Evolutionary conservation across 352 stramenopile genomes (phyloP).

Genomic region (Phytophthora gonapodyides): DNA sequence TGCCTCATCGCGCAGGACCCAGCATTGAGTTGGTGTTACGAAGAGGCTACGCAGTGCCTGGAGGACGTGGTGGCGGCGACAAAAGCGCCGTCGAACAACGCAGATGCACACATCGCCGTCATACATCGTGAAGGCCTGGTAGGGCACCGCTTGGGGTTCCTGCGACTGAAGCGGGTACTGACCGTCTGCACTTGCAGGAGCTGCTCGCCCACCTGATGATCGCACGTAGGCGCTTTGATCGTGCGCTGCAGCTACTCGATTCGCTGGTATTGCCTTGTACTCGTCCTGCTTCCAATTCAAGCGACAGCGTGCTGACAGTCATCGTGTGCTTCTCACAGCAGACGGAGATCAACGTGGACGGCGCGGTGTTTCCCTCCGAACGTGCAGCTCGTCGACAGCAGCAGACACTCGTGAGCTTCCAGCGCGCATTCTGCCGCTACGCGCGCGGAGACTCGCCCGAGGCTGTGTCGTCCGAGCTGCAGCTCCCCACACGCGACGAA

Average conservation of each 20-base stretch:
- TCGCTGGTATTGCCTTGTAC: conserved; percentile 19
- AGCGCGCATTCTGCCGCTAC: conserved; percentile 42
- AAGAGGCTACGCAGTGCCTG: conserved; percentile 38
- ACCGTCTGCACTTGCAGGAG: conserved; percentile 31
- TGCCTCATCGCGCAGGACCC: conserved; percentile 50
- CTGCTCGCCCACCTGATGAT: conserved; percentile 51
- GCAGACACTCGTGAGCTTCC: conserved; percentile 32
- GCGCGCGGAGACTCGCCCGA: conserved; percentile 20
- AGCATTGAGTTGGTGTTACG: conserved; percentile 19
- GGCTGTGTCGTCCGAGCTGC: conserved; percentile 18
- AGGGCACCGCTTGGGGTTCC: background rate
- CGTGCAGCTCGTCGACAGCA: conserved; percentile 16
- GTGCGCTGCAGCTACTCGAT: conserved; percentile 32
- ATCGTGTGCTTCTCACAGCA: conserved; percentile 5
- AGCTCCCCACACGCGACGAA: background rate
- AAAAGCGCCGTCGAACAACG: conserved; percentile 8
- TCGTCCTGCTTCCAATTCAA: background rate
- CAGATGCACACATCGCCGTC: conserved; percentile 18
- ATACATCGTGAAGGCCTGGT: conserved; percentile 43
- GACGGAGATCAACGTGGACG: conserved; percentile 1
- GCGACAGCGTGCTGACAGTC: background rate
- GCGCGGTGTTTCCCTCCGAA: background rate
- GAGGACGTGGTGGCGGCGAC: conserved; percentile 32
- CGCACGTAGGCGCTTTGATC: conserved; percentile 25
- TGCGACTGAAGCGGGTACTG: background rate